Conservation (phyloP, 2,329 filamentous ascomycete genomes). For the Sphaerulina vaccinii region DNA sequence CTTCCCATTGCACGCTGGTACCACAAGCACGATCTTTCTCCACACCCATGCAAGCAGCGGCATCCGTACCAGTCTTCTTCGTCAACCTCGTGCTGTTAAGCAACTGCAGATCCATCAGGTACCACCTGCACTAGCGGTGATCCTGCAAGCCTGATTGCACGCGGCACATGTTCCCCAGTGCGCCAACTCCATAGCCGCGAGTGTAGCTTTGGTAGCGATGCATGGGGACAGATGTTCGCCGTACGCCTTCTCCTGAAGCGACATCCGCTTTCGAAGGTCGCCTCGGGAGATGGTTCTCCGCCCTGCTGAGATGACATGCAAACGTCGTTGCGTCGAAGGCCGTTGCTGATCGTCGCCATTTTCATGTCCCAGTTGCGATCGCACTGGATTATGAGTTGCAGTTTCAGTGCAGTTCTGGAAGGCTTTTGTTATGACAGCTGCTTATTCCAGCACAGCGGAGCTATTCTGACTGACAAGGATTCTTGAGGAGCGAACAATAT, state of each 20-base stretch:
- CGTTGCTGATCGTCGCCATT: background rate
- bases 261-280: background rate
- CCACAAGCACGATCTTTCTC: no score
- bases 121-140: background rate
- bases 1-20: no score
- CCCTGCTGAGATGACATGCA: background rate
- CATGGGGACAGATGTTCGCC: background rate
- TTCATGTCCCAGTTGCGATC: background rate
- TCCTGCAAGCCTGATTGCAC: background rate
- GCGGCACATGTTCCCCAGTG: background rate
- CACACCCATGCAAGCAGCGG: background rate
- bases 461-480: background rate
- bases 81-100: background rate
- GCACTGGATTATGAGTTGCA: background rate
- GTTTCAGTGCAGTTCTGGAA: background rate
- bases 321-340: background rate
- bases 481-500: background rate
- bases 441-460: background rate
- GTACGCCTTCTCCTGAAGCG: background rate
- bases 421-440: background rate
- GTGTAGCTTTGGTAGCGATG: background rate
- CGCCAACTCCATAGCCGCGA: background rate
- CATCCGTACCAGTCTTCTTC: background rate
- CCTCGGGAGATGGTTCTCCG: background rate
- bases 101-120: background rate